Base-by-base conservation (phyloP, 78 protist species). In the Dictyostelium purpureum region DNA sequence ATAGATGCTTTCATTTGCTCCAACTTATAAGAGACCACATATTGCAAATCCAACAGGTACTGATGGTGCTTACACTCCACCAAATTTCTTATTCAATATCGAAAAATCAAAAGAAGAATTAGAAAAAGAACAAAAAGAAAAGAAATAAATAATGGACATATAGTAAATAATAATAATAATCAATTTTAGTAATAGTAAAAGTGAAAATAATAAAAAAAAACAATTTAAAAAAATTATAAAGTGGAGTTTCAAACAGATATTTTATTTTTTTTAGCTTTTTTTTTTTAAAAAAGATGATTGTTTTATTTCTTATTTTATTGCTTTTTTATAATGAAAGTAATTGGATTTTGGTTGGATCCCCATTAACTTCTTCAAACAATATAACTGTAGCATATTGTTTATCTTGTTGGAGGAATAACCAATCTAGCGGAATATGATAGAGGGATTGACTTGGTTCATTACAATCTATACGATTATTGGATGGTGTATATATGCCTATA, bases 21-120 rank as follows among this genome's bases (percentile, higher is more conserved):
- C 90, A 83, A 33, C 12, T 26, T 83, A 83, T 43, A 83, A 83
- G 52, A 83, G 90, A 83, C 79, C 38, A 43, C 90, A 83, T 83
- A 35, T 83, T 18, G 38, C 31, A 21, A 83, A 83, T 83, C 90
- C 90, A 83, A 83, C 90, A 19, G 90, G 81, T 71, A 83, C 90
- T 7, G 90, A 83, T 71, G 80, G 74, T 70, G 90, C 90, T 6
- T 83, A 83, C 47, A 83, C 80, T 12, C 90, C 90, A 83, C 79
- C 90, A 71, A 83, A 83, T 43, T 83, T 38, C 66, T 71, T 83
- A 33, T 83, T 69, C 73, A 83, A 83, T 43, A 71, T 83, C 56
- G 90, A 83, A 71, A 51, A 83, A 54, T 42, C 47, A 70, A 83
- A 83, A 59, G 66, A 71, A 21, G 59, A 28, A 38, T 31, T 37